Base-by-base conservation (phyloP, 1,284 basidiomycete species). In the Grifola frondosa region DNA sequence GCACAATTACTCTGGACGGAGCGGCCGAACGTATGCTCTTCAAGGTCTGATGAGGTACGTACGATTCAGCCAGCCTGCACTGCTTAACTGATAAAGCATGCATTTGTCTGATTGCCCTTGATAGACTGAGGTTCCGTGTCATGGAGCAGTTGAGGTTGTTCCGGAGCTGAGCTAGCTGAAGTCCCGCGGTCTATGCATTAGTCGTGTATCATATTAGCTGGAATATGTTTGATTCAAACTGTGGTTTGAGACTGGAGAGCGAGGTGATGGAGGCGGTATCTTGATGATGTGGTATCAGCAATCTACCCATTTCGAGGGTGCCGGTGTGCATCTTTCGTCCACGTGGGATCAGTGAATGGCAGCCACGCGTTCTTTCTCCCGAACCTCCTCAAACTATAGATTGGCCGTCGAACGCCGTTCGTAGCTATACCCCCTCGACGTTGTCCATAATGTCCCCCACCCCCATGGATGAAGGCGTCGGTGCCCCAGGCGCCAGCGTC, bases 271-370 rank as follows among this genome's bases (percentile, higher is more conserved):
- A 40, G 45, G 37, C 45, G 40, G 46, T 39, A 47, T 40, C 28
- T 49, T 49, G 47, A 56, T 46, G 26, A 32, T 20, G 33, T 45
- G 42, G 43, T 44, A 58, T 53, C 56, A 58, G 42, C 48, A 58
- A 60, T 58, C 44, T 58, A 53, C 50, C 59, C 38, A 45, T 47
- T 54, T 56, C 23, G 52, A 53, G 46, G 42, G 42, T n/a, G n/a
- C n/a, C 28, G 26, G 30, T 38, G 46, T 42, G 45, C 39, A 36
- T 29, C 41, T 49, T 51, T 47, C 35, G 32, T 32, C 49, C 62
- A 64, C 62, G 62, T 62, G 62, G 59, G 46, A 53, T 53, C 48
- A 51, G 46, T 49, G 47, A 48, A 50, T 56, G 57, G 53, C 51
- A 54, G 57, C 59, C 61, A 63, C 59, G 58, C 58, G 51, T 53